Conservation (phyloP, 495 filamentous ascomycete species). For the Neurospora tetraspora region DNA sequence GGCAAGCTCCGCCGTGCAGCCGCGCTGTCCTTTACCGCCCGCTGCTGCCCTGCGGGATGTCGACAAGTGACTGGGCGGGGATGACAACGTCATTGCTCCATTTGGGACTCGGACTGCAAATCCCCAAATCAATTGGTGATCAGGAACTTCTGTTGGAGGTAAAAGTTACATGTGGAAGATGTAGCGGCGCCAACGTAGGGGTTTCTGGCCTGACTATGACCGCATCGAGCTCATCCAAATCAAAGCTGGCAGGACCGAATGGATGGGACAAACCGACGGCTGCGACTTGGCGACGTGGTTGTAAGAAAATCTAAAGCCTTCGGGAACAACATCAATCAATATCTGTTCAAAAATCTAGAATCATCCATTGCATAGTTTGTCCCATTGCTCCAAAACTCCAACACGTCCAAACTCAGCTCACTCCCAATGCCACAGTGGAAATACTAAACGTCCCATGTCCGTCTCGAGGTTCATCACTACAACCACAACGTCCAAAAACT, state of each 20-base stretch:
- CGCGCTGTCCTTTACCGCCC: not conserved
- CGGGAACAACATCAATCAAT: not conserved
- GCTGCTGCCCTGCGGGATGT: not conserved
- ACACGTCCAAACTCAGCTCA: not conserved
- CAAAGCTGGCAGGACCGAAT: not conserved
- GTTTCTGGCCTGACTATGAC: not conserved
- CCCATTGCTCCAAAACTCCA: not conserved
- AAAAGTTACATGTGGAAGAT: not conserved
- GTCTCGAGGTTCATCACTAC: not conserved
- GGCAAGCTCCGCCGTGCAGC: not conserved
- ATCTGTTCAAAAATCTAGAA: not conserved
- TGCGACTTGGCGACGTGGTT: not conserved
- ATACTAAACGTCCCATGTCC: not conserved
- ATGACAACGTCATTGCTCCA: constrained; percentile 1
- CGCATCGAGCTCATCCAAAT: not conserved
- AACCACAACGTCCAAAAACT: not conserved
- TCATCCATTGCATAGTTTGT: not conserved
- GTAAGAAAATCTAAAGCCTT: not conserved
- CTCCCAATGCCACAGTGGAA: not conserved
- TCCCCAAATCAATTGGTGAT: not conserved
- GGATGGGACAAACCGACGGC: not conserved
- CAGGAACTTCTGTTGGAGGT: not conserved
- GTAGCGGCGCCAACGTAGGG: not conserved
- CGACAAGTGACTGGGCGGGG: not conserved
- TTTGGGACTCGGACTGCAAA: not conserved